Evolutionary conservation across 495 filamentous ascomycete species (phyloP), one percentile per base, ranked within the genome.

Genomic region (Daldinia bambusicola): DNA sequence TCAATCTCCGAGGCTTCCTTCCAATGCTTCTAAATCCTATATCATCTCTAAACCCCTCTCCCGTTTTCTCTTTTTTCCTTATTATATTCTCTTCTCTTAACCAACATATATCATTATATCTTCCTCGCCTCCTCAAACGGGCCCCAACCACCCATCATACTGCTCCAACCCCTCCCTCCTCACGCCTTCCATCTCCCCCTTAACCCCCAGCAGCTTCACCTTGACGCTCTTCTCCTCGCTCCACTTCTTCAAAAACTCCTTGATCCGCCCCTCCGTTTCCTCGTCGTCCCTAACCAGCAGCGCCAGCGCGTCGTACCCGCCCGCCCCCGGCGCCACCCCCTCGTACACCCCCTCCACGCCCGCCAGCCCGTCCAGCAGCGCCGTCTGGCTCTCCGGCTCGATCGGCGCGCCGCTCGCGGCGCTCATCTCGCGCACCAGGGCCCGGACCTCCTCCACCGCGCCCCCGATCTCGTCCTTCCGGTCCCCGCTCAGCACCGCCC

Each of bases 291-390:
- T 86, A 41, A 96, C 84, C 66, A 99, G 77, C 57, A 99, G 74
- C 6, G 89, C 93, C 67, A 97, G 85, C 4, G 95, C 95, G 86
- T 99, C 95, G 76, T 91, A 98, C 2, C 95, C 95, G 31, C 95
- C 95, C 6, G 95, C 95, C 2, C 95, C 95, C 4, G 95, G 95
- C 0, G 97, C 96, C 2, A 98, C 93, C 8, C 94, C 95, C 0
- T 93, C 95, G 61, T 93, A 85, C 6, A 98, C 93, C 13, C 96
- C 96, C 0, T 90, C 85, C 2, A 98, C 78, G 20, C 78, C 77
- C 18, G 72, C 71, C 59, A 92, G 84, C 43, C 88, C 90, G 80
- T 99, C 91, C 41, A 99, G 80, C 66, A 99, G 81, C 72, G 86
- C 86, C 7, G 92, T 97, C 84, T 98, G 96, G 52, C 89, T 89